Percentiles rank a stretch among this genome's conserved stretches.
Conservation (phyloP, 2,329 filamentous ascomycete genomes). For the Mycogone perniciosa region DNA sequence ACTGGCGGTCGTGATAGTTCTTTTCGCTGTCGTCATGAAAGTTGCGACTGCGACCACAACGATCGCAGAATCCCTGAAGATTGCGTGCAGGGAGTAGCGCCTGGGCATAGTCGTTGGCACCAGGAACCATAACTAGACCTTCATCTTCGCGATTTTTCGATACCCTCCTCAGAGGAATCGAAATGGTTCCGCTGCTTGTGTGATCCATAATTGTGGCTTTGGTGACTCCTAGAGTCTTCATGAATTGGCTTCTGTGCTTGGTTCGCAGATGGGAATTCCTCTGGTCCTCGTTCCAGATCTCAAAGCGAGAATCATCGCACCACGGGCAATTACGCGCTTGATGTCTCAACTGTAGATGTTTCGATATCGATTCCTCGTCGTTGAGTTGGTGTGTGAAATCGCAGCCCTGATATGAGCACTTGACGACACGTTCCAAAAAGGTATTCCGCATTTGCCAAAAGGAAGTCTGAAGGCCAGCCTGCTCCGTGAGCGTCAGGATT, state of each 20-base stretch:
- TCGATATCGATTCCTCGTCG: constrained; percentile 25
- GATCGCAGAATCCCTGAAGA: constrained; percentile 8
- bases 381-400: constrained; percentile 25
- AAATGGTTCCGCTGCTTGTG: background rate
- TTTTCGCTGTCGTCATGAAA: constrained; percentile 7
- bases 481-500: constrained; percentile 33
- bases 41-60: constrained; percentile 6
- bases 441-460: constrained; percentile 5
- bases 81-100: background rate
- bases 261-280: constrained; percentile 23
- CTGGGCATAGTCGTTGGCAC: background rate
- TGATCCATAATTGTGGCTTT: background rate
- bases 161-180: background rate
- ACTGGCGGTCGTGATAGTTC: constrained; percentile 9
- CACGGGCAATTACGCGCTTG: constrained; percentile 28
- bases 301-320: constrained; percentile 27
- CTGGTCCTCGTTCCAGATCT: constrained; percentile 23
- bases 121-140: background rate
- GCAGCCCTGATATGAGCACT: constrained; percentile 36
- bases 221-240: constrained; percentile 11
- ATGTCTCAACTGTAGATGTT: constrained; percentile 33
- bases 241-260: constrained; percentile 23
- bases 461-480: constrained; percentile 2
- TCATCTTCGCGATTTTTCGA: background rate
- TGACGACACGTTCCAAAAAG: constrained; percentile 21